Evolutionary conservation across 768 basidiomycete genomes (phyloP), one percentile per base, ranked within the genome.

Genomic region (Tylopilus plumbeoviolaceoides): DNA sequence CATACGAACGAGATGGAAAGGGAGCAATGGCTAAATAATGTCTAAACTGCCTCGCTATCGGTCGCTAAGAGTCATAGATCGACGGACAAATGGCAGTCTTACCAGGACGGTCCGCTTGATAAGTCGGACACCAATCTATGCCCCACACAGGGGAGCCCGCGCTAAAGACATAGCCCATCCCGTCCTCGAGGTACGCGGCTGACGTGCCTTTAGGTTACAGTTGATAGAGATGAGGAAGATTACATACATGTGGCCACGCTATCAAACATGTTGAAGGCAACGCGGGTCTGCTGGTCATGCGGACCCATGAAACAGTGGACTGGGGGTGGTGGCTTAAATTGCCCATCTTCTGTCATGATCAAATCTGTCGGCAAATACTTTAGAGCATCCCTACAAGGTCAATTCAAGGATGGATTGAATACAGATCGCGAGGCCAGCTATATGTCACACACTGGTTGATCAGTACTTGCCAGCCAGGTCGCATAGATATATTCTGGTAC

Each of bases 61-160:
- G 15, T 11, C 3, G 23, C 40, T 31, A 48, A 59, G 39, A 12
- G 8, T 20, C 30, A 36, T 17, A 7, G 20, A 18, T 31, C 12
- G 12, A 44, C 6, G 5, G 23, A 18, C 2, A 25, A 25, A 12
- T 1, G 4, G 7, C 23, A 14, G 42, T 2, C 76, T 59, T 60
- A 89, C 89, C 64, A 44, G 71, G 56, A 36, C 82, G 76, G 45
- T 84, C 83, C 33, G 77, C 72, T 20, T 74, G 69, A 55, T 87
- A 78, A 21, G 85, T 82, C 4, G 97, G 95, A 67, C 93, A 94
- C 95, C 95, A 98, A 58, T 95, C 92, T 33, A 95, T 63, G 3
- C 84, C 91, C 85, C 89, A 91, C n/a, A 91, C 87, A 0, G 91
- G 88, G 3, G 86, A 89, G 7, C 97, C 97, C 0, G 89, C 87